Evolutionary conservation across 208 protist genomes (phyloP).

Genomic region (Wallacemonas sp.): DNA sequence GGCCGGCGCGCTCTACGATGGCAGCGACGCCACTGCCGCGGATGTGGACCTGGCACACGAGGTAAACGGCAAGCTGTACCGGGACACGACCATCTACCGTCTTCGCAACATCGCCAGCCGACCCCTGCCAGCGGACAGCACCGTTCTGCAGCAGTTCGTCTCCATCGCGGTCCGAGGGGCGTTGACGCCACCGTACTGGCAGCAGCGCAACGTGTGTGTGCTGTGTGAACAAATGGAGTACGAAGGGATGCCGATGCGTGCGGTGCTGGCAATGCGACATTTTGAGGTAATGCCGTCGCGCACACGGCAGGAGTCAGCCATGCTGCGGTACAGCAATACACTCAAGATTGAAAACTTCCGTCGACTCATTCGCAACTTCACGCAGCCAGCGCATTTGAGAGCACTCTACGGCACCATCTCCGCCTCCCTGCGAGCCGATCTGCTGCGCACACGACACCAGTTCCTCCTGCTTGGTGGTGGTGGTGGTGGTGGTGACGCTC

Average conservation of each 20-base stretch:
- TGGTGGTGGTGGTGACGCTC: too few species aligned
- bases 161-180: constrained; percentile 72
- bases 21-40: constrained; percentile 28
- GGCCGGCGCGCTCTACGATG: constrained; percentile 16
- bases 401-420: constrained; percentile 51
- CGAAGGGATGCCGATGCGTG: constrained; percentile 66
- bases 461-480: too few species aligned
- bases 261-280: constrained; percentile 46
- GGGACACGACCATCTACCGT: constrained; percentile 51
- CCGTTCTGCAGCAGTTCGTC: constrained; percentile 68
- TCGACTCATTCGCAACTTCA: constrained; percentile 54
- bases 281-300: constrained; percentile 38
- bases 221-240: constrained; percentile 71
- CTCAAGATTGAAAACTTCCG: constrained; percentile 70
- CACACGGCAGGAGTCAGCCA: constrained; percentile 16
- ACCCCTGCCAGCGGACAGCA: constrained; percentile 50
- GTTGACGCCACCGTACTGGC: constrained; percentile 69
- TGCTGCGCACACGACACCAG: constrained; percentile 24
- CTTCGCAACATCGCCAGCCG: constrained; percentile 76
- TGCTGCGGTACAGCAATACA: constrained; percentile 42
- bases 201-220: constrained; percentile 73
- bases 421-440: constrained; percentile 33
- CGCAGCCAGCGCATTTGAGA: constrained; percentile 27
- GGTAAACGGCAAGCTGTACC: constrained; percentile 31
- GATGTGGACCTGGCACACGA: constrained; percentile 20